phyloP scores from a whole-genome alignment of 768 basidiomycete species.

The Tulasnella sp. region DNA sequence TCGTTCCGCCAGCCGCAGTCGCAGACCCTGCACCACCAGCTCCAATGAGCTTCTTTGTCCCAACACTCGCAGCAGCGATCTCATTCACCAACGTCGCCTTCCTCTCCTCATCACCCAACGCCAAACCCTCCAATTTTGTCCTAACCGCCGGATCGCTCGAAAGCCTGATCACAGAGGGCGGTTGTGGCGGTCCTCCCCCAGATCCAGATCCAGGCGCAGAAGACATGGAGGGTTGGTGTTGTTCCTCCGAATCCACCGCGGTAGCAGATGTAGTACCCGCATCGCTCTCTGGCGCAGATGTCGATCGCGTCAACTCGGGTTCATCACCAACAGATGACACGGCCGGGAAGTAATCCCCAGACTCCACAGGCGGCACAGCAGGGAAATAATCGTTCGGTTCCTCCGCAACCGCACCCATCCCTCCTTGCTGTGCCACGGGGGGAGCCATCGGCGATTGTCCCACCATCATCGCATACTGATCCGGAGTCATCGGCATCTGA shows the following conservation, averaged over 20 bases:
- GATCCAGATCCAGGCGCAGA: neutral
- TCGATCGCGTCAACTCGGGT: neutral
- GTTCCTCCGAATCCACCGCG: neutral
- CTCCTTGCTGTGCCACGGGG: neutral
- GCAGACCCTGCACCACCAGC: no score
- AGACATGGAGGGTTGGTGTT: neutral
- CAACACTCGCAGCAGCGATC: constrained; percentile 7
- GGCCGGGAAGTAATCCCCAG: neutral
- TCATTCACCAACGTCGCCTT: constrained; percentile 2
- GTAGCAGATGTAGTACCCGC: neutral
- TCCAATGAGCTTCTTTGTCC: neutral
- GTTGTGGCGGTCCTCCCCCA: neutral
- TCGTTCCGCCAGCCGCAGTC: neutral
- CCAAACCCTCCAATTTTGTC: no score
- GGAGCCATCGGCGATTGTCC: no score
- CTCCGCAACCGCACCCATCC: neutral
- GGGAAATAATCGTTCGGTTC: neutral
- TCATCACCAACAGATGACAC: neutral
- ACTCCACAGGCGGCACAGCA: neutral
- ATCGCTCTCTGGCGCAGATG: neutral
- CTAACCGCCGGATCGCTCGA: no score
- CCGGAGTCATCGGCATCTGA: neutral
- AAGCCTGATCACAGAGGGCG: no score
- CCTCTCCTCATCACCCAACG: neutral
- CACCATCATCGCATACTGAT: no score